These are phyloP conservation scores for Scorias spongiosa DNA, from an alignment of 2,329 filamentous ascomycete genomes.

Conservation along the genomic window DNA sequence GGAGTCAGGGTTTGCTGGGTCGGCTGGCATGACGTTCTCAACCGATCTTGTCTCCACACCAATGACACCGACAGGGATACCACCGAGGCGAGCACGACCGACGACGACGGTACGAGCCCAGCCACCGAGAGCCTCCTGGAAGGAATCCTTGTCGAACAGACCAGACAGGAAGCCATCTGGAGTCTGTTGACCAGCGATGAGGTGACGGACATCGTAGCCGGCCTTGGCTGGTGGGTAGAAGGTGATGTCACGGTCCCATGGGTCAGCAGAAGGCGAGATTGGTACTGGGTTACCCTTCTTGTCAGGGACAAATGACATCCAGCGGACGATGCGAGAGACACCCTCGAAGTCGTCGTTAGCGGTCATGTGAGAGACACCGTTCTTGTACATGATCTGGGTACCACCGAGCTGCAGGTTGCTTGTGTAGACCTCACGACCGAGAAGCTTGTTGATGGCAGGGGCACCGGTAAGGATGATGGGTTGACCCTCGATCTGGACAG, in stretches of 20 bases:
- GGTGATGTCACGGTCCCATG: slow-evolving; percentile 82
- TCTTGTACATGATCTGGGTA: slow-evolving; percentile 99
- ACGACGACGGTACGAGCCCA: slow-evolving; percentile 97
- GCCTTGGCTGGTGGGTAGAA: slow-evolving; percentile 72
- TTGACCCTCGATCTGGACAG: slow-evolving; percentile 96
- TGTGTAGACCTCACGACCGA: slow-evolving; percentile 96
- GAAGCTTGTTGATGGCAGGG: slow-evolving; percentile 91
- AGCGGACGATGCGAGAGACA: slow-evolving; percentile 94
- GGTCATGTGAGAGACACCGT: slow-evolving; percentile 98
- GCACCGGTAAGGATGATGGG: slow-evolving; percentile 98
- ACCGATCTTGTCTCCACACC: slow-evolving; percentile 89
- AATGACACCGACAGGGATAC: slow-evolving; percentile 97
- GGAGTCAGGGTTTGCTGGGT: slow-evolving; percentile 95
- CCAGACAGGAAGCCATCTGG: slow-evolving; percentile 76
- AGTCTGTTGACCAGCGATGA: slow-evolving; percentile 77
- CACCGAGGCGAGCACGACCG: slow-evolving; percentile 86
- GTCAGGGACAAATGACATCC: slow-evolving; percentile 94
- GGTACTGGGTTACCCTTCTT: slow-evolving; percentile 86
- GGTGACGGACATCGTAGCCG: slow-evolving; percentile 81
- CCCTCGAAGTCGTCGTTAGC: slow-evolving; percentile 95
- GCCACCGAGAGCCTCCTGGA: slow-evolving; percentile 88
- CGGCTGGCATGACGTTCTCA: slow-evolving; percentile 91
- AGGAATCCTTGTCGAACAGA: slow-evolving; percentile 92
- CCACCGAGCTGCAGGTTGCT: slow-evolving; percentile 98
- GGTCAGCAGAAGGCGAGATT: slow-evolving; percentile 71